phyloP scores from a whole-genome alignment of 2,329 filamentous ascomycete genomes.

The Fusarium haematococcum region DNA sequence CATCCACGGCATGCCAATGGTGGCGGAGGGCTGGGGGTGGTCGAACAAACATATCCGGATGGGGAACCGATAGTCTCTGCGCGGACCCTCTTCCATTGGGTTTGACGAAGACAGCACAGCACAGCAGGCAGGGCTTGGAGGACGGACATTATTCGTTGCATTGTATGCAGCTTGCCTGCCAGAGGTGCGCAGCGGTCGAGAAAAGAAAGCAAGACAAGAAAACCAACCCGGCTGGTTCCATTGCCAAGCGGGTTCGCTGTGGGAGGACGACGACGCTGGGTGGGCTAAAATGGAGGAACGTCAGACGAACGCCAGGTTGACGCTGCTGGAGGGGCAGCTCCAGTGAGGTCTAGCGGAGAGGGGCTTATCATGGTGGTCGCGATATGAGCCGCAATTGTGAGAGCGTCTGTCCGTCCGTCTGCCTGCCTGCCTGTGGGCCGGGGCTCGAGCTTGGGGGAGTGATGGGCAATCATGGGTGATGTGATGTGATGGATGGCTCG shows the following conservation, averaged over 20 bases:
- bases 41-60: background rate
- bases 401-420: background rate
- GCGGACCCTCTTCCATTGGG: conserved; percentile 2
- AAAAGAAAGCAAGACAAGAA: background rate
- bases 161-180: conserved; percentile 30
- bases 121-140: conserved; percentile 5
- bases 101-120: conserved; percentile 3
- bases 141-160: conserved; percentile 15
- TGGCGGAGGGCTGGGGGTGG: background rate
- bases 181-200: conserved; percentile 3
- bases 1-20: background rate
- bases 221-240: conserved; percentile 4
- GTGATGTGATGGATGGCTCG: conserved; percentile 34
- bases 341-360: conserved; percentile 1
- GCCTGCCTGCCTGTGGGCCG: background rate
- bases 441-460: background rate
- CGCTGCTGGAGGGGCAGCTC: conserved; percentile 1
- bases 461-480: conserved; percentile 15
- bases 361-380: background rate
- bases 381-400: conserved; percentile 1
- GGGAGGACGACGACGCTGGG: background rate
- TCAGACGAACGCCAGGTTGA: conserved; percentile 37
- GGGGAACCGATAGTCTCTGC: background rate
- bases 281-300: conserved; percentile 10
- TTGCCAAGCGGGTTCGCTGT: conserved; percentile 10